These are phyloP conservation scores for Ceriops tagal DNA, from an alignment of 345 rosid species.

Conservation along the genomic window DNA sequence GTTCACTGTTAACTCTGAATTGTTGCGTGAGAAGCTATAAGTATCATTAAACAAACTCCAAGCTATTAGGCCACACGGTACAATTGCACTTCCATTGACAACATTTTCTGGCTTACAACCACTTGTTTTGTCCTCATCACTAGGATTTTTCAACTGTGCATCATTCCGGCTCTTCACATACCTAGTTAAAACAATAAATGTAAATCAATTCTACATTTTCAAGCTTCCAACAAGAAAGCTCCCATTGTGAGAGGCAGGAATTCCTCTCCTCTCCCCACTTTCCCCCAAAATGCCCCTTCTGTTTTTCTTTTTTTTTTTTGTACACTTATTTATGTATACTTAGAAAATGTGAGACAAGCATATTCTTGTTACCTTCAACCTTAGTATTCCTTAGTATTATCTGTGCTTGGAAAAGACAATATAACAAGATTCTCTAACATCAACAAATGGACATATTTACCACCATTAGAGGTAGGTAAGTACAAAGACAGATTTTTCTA, in stretches of 20 bases:
- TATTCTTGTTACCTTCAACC: no score
- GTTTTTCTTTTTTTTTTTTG: background rate
- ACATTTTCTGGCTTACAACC: conserved; percentile 71
- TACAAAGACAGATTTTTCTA: no score
- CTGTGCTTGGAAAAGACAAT: no score
- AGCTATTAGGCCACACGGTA: conserved; percentile 98
- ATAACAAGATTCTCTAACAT: no score
- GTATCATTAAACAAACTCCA: conserved; percentile 99
- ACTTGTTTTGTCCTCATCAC: conserved; percentile 33
- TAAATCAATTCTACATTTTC: background rate
- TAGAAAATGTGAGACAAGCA: no score
- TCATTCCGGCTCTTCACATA: conserved; percentile 95
- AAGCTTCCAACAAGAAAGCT: conserved; percentile 5
- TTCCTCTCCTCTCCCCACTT: background rate
- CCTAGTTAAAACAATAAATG: conserved; percentile 25
- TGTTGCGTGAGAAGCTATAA: conserved; percentile 51
- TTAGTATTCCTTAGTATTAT: no score
- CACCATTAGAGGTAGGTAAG: no score
- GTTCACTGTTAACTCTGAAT: conserved; percentile 46
- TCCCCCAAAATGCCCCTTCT: no score
- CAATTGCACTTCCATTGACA: conserved; percentile 39
- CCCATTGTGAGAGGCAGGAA: background rate
- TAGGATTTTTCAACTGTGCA: conserved; percentile 46
- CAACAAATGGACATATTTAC: no score
- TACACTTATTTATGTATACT: background rate